Conservation (phyloP, 2,329 filamentous ascomycete genomes). For the Penicillium sp. region DNA sequence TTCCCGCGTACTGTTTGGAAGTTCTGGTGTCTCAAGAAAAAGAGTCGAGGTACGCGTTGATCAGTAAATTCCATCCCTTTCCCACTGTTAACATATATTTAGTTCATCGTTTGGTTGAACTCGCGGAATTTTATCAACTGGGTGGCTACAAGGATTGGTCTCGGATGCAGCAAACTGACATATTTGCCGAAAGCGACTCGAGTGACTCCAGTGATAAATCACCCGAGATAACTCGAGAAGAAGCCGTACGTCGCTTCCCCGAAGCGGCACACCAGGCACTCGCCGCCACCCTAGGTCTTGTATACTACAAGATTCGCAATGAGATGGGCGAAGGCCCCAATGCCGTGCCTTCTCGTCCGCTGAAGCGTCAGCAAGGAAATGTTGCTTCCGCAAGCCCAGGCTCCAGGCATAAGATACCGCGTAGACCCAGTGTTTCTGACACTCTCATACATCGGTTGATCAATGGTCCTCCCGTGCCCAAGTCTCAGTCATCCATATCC, state of each 20-base stretch:
- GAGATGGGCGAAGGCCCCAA: slow-evolving; percentile 37
- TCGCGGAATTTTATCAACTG: slow-evolving; percentile 42
- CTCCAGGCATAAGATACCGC: slow-evolving; percentile 36
- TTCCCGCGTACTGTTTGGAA: slow-evolving; percentile 42
- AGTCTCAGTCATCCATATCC: slow-evolving; percentile 20
- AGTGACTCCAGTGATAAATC: slow-evolving; percentile 40
- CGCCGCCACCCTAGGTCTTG: slow-evolving; percentile 40
- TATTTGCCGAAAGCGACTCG: slow-evolving; percentile 37
- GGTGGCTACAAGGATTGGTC: slow-evolving; percentile 41
- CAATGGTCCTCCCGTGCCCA: slow-evolving; percentile 32
- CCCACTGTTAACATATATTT: slow-evolving; percentile 6
- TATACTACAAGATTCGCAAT: slow-evolving; percentile 44
- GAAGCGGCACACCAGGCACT: slow-evolving; percentile 42
- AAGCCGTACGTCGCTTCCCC: slow-evolving; percentile 37
- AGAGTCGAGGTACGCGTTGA: slow-evolving; percentile 37
- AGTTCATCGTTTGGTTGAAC: slow-evolving; percentile 40
- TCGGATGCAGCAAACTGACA: slow-evolving; percentile 34
- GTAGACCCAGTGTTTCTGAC: slow-evolving; percentile 34
- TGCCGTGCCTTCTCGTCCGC: slow-evolving; percentile 27
- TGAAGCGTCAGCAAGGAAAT: slow-evolving; percentile 39
- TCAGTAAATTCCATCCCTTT: too few relatives aligned
- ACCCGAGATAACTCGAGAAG: slow-evolving; percentile 34
- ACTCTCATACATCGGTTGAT: slow-evolving; percentile 31
- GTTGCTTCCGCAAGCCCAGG: slow-evolving; percentile 30
- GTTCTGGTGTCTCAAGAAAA: slow-evolving; percentile 44